phyloP scores from a whole-genome alignment of 176 grass and related monocot genomes.

The Oryza longistaminata region DNA sequence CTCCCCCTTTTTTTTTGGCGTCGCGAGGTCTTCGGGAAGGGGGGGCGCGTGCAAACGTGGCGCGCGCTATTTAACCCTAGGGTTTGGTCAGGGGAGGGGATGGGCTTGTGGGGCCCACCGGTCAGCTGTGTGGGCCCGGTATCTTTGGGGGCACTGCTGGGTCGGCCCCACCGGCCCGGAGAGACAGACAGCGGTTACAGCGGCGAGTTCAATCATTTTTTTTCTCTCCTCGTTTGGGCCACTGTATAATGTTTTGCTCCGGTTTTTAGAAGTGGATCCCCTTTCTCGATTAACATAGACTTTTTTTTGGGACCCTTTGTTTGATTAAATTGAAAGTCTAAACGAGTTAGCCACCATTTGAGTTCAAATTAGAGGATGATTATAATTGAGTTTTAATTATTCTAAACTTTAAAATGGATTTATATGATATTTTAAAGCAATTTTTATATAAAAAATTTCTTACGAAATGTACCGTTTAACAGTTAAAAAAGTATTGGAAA shows the following conservation, averaged over 20 bases:
- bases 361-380: no score
- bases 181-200: conserved; percentile 23
- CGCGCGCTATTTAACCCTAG: conserved; percentile 76
- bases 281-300: neutral
- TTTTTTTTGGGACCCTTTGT: neutral
- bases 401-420: no score
- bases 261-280: neutral
- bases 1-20: conserved; percentile 31
- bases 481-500: no score
- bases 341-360: no score
- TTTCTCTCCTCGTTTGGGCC: neutral
- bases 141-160: neutral
- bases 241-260: neutral
- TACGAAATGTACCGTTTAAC: no score
- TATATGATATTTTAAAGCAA: no score
- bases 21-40: conserved; percentile 39
- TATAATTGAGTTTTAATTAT: no score
- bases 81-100: conserved; percentile 53
- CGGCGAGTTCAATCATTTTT: neutral
- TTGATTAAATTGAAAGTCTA: neutral
- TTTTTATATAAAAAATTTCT: no score
- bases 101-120: neutral
- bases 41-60: conserved; percentile 35
- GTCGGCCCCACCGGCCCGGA: neutral
- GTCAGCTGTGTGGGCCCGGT: neutral